These are phyloP conservation scores for Trypanosoma rangeli DNA, from an alignment of 208 protist genomes.

Conservation along the genomic window DNA sequence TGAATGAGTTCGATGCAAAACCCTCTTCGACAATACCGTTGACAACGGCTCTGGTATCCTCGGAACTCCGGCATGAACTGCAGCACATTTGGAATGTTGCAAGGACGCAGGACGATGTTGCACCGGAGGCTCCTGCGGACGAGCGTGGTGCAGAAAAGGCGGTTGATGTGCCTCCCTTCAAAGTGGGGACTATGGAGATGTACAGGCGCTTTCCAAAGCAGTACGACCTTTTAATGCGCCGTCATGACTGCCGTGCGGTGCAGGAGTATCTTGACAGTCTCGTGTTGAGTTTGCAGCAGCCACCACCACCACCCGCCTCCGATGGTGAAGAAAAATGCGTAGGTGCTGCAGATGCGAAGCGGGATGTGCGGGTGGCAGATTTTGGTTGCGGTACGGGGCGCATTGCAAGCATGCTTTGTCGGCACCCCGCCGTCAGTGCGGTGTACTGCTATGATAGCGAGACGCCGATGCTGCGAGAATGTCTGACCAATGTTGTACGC, in stretches of 20 bases:
- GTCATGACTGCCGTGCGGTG: constrained; percentile 65
- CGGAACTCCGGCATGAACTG: constrained; percentile 25
- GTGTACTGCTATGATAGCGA: constrained; percentile 81
- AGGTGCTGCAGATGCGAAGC: neutral
- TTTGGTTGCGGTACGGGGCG: constrained; percentile 85
- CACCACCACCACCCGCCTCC: neutral
- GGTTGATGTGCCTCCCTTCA: constrained; percentile 54
- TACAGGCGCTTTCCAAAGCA: constrained; percentile 73
- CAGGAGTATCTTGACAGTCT: constrained; percentile 40
- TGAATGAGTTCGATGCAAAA: neutral
- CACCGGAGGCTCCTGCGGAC: neutral
- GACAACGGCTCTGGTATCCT: constrained; percentile 24
- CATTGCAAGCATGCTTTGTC: constrained; percentile 55
- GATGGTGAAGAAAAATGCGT: neutral
- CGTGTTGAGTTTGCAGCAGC: constrained; percentile 32
- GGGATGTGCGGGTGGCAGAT: constrained; percentile 45
- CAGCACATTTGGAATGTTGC: constrained; percentile 29
- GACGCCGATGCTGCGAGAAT: constrained; percentile 59
- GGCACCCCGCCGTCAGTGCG: constrained; percentile 41
- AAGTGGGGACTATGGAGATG: constrained; percentile 84
- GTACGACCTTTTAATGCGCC: constrained; percentile 78
- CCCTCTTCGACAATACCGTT: constrained; percentile 7
- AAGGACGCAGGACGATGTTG: neutral
- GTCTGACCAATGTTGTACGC: constrained; percentile 47
- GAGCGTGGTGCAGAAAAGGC: neutral